phyloP scores from a whole-genome alignment of 2,329 filamentous ascomycete species.

The Daldinia eschscholtzii region DNA sequence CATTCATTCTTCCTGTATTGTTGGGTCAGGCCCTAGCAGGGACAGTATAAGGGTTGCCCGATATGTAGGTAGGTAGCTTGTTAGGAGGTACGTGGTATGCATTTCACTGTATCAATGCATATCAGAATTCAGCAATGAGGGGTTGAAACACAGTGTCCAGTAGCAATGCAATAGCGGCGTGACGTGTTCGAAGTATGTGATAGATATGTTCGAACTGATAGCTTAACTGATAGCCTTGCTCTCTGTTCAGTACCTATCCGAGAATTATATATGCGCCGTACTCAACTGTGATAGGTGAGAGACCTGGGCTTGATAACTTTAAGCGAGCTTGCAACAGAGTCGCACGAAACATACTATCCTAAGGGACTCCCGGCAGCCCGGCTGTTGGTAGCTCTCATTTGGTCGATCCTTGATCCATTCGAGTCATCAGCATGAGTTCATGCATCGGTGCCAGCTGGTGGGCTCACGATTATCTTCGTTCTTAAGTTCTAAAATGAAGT shows the following conservation, averaged over 20 bases:
- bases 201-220: neutral
- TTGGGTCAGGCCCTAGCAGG: neutral
- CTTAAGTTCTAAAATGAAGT: neutral
- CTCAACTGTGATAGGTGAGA: neutral
- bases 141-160: neutral
- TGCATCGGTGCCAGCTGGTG: neutral
- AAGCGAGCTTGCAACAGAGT: neutral
- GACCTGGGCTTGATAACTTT: neutral
- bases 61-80: neutral
- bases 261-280: neutral
- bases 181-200: neutral
- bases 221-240: neutral
- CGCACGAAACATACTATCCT: neutral
- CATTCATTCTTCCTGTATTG: neutral
- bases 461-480: neutral
- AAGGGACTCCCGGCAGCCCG: neutral
- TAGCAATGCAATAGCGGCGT: neutral
- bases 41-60: neutral
- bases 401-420: neutral
- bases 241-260: neutral
- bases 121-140: neutral
- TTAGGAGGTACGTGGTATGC: neutral
- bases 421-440: neutral
- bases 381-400: neutral
- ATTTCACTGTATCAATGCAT: neutral